Base-by-base conservation (phyloP, 2,329 filamentous ascomycete species). In the Ophiostoma himal-ulmi region DNA sequence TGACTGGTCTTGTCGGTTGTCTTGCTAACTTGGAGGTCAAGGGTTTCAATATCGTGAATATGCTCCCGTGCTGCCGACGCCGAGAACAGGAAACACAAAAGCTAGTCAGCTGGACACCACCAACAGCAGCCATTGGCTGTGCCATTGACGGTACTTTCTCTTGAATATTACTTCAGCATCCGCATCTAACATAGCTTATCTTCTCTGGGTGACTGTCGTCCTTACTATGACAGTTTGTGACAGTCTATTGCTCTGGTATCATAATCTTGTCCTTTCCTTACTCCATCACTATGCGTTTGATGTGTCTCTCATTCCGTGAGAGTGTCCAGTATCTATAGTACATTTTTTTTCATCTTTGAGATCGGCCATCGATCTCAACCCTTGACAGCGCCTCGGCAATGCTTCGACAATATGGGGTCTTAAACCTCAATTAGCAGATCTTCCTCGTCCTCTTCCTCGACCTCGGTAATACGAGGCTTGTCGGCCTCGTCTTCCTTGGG, bases 341-440 rank as follows among this genome's bases (percentile, higher is more conserved):
- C 14, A 64, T 26, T 60, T 60, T 60, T 13, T 34, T 60, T 20
- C 8, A n/a, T 54, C 10, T 22, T 62, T 34, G 13, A 20, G 36
- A 62, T 20, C 20, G 37, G 44, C 44, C 44, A 48, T 48, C 17
- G 17, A n/a, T 48, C 17, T 48, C 17, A 20, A 5, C 44, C 3
- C 44, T 44, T 44, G 41, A 44, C 17, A 17, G 5, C 41, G 1
- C 41, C 13, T 44, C 41, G 44, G 4, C 44, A 48, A 48, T 48
- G 44, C 44, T 6, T n/a, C 44, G 44, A 48, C 5, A 48, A 20
- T 20, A 10, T 39, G 37, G 37, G 37, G n/a, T 7, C 22, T 44
- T 72, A 74, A 2, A 88, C 84, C 74, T 87, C 84, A 0, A 86
- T 81, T 68, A 88, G 81, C 73, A 82, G 80, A 52, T 86, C 82